Percentiles rank a stretch among this genome's conserved stretches.
These are phyloP conservation scores for Lophiostoma macrostomum DNA, from an alignment of 495 filamentous ascomycete genomes.

Conservation along the genomic window DNA sequence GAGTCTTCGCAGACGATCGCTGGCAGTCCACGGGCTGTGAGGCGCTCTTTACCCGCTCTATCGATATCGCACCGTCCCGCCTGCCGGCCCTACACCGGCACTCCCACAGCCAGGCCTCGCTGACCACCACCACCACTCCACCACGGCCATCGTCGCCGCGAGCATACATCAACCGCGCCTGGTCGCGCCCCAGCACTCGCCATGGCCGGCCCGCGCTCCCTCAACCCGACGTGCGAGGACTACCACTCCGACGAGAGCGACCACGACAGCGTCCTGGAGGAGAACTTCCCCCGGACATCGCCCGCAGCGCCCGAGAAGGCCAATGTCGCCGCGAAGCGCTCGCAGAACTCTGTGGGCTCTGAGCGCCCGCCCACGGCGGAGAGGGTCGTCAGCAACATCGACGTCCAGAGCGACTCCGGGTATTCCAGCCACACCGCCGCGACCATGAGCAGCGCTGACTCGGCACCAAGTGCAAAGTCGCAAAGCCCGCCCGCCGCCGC, in stretches of 20 bases:
- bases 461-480: conserved; percentile 41
- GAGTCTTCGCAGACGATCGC: no score
- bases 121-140: conserved; percentile 2
- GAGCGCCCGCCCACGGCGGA: conserved; percentile 15
- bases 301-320: conserved; percentile 41
- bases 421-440: conserved; percentile 63
- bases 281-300: conserved; percentile 44
- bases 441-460: conserved; percentile 55
- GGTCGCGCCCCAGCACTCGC: background rate
- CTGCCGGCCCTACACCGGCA: conserved; percentile 1
- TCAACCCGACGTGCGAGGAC: conserved; percentile 54
- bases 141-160: conserved; percentile 2
- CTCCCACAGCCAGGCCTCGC: conserved; percentile 1
- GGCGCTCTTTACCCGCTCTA: conserved; percentile 24
- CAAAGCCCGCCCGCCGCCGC: conserved; percentile 18
- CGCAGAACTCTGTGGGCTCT: conserved; percentile 43
- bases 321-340: conserved; percentile 53
- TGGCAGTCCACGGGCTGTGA: background rate
- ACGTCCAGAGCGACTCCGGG: conserved; percentile 60
- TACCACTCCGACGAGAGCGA: conserved; percentile 53
- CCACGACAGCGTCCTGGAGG: conserved; percentile 39
- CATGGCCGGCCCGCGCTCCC: conserved; percentile 19
- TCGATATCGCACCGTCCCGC: conserved; percentile 26
- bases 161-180: conserved; percentile 1
- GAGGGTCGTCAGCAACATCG: conserved; percentile 35